Evolutionary conservation across 179 eudicot genomes (phyloP).

Genomic region (Vitellaria paradoxa): DNA sequence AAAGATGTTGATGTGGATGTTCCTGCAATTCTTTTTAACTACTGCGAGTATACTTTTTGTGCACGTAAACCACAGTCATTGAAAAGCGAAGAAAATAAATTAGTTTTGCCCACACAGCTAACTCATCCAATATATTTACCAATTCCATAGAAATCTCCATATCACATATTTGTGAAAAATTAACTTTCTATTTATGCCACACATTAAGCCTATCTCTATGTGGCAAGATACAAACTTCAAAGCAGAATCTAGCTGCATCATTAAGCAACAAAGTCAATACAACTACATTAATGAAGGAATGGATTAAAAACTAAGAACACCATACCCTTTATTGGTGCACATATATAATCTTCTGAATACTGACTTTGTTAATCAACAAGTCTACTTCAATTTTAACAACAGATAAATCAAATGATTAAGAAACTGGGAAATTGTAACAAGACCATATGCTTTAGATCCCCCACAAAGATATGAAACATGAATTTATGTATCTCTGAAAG

Average conservation of each 20-base stretch:
- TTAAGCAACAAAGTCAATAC: neutral
- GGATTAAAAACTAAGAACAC: neutral
- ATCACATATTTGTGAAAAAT: no score
- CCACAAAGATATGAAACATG: no score
- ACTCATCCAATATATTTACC: no score
- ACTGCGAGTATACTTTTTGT: no score
- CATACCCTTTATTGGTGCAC: neutral
- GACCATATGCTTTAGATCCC: neutral
- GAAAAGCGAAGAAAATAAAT: no score
- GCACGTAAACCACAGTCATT: no score
- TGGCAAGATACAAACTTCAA: neutral
- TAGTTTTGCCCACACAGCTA: no score
- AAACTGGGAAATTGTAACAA: neutral
- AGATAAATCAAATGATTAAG: slow-evolving; percentile 22
- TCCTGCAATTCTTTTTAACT: no score
- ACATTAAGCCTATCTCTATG: neutral
- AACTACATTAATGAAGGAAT: neutral
- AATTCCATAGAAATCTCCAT: no score
- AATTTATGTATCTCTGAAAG: neutral
- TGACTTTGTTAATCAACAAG: neutral
- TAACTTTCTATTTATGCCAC: neutral
- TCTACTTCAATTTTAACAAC: slow-evolving; percentile 9
- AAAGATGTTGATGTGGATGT: no score
- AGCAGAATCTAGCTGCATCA: neutral
- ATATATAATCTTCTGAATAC: neutral